Base-by-base conservation (phyloP, 257 asterid genomes). In the Lithospermum erythrorhizon region DNA sequence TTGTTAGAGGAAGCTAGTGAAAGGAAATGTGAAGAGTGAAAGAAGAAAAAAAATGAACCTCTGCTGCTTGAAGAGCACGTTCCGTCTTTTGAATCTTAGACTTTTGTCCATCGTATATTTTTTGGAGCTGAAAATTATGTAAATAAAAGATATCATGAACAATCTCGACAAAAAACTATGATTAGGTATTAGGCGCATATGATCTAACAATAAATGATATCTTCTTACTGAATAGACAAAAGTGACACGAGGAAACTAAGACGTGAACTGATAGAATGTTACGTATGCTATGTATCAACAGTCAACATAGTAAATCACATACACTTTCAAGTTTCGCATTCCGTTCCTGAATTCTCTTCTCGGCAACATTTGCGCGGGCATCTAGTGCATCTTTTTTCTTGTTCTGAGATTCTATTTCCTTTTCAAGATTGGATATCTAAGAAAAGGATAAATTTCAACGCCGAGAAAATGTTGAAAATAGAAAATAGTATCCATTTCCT, bases 281-380 rank as follows among this genome's bases (percentile, higher is more conserved):
- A 65, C 21, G 59, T 9, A 60, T 59, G 29, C 27, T 47, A 20
- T 29, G 23, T 30, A 58, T 1, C 2, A 35, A 7, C 11, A 7
- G 37, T 25, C 21, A 25, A 47, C 24, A 15, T 14, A 49, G 32
- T 16, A 53, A 21, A 18, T 22, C 52, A 55, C 73, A 47, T 71
- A 76, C 87, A 67, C 67, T 69, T 71, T 78, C 76, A 70, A 78
- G 79, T 59, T 78, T 78, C 53, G 51, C 32, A 64, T 67, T 78
- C 76, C 73, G 48, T 51, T 69, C 73, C 59, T 76, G 70, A 19
- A 73, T 69, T 70, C 65, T 73, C 61, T 59, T 37, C 74, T 78
- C 81, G 2, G 81, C 77, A 52, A 20, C 52, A 68, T 61, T 62
- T 65, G 80, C 66, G 9, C 57, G 67, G 59, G 54, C 55, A 24